Conservation (phyloP, 1,284 basidiomycete species). For the Tilletia caries region DNA sequence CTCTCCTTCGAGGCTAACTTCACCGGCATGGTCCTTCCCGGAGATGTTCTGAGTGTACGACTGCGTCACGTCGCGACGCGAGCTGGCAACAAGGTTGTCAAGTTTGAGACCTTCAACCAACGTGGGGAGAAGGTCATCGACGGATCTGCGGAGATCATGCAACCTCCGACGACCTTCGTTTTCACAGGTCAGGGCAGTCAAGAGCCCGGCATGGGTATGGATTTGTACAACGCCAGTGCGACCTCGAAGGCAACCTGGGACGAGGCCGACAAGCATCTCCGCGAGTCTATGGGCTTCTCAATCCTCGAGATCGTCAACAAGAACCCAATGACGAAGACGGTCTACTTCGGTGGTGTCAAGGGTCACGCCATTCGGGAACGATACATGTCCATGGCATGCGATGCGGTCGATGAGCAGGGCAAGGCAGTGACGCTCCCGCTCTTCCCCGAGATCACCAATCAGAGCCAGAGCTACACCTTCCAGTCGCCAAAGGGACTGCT, state of each 20-base stretch:
- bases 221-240: conserved; percentile 85
- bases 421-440: conserved; percentile 58
- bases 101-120: conserved; percentile 81
- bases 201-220: conserved; percentile 99
- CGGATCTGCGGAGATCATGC: conserved; percentile 86
- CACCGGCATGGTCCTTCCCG: conserved; percentile 95
- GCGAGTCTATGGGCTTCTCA: conserved; percentile 89
- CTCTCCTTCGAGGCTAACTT: conserved; percentile 59
- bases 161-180: conserved; percentile 79
- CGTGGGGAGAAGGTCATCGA: conserved; percentile 85
- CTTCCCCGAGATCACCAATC: conserved; percentile 45
- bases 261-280: conserved; percentile 85
- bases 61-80: conserved; percentile 58
- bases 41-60: conserved; percentile 80
- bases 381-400: conserved; percentile 99
- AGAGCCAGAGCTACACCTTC: conserved; percentile 72
- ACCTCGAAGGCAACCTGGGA: conserved; percentile 97
- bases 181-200: conserved; percentile 99
- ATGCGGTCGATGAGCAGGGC: conserved; percentile 81
- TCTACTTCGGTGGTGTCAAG: conserved; percentile 98
- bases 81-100: conserved; percentile 68
- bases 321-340: conserved; percentile 64
- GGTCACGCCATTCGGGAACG: conserved; percentile 94
- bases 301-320: conserved; percentile 77
- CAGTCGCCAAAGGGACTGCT: conserved; percentile 90